Evolutionary conservation across 2,329 filamentous ascomycete species (phyloP), one percentile per base, ranked within the genome.

Genomic region (Myrmaecium sp.): DNA sequence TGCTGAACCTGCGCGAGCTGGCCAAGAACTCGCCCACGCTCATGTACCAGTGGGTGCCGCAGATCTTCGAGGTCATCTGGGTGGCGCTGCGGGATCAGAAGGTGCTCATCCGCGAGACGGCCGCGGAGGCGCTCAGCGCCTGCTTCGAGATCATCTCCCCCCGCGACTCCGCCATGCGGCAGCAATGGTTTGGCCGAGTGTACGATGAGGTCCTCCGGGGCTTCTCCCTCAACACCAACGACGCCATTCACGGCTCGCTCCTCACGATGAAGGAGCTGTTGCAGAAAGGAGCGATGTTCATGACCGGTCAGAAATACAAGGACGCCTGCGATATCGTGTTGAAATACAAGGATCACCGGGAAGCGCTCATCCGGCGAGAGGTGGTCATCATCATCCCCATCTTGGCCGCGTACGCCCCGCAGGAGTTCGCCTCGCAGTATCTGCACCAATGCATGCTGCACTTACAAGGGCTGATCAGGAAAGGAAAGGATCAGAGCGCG

Each of bases 371-470:
- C 38, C 69, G 86, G 29, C 78, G 79, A 41, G 91, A 92, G 5
- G 78, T 95, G 17, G 81, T 95, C 19, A 66, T 80, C 28, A 73
- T 94, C 30, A 92, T 98, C 28, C 89, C 89, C 0, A 80, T 91
- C 31, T 66, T 98, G 14, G 89, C 91, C 21, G 82, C 77, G 41
- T 98, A 98, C 44, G 79, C 83, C 1, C 89, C 91, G 0, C 69
- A 77, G 21, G 83, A 94, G 33, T 98, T 98, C 48, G 79, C 80
- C 30, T 69, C 75, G 35, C 71, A 70, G 16, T 91, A 93, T 51
- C 65, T 98, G 3, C 84, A 94, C 51, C 80, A 83, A 43, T 95
- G 92, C 54, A 98, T 98, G 89, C 69, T 93, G 10, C 92, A 94
- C 46, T 66, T 98, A 4, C 86, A 91, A 32, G 74, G 79, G 17